A percentile compares a stretch with the other conserved stretches of the same genome.
These are phyloP conservation scores for Tolypocladium cylindrosporum DNA, from an alignment of 2,329 filamentous ascomycete species.

Conservation along the genomic window DNA sequence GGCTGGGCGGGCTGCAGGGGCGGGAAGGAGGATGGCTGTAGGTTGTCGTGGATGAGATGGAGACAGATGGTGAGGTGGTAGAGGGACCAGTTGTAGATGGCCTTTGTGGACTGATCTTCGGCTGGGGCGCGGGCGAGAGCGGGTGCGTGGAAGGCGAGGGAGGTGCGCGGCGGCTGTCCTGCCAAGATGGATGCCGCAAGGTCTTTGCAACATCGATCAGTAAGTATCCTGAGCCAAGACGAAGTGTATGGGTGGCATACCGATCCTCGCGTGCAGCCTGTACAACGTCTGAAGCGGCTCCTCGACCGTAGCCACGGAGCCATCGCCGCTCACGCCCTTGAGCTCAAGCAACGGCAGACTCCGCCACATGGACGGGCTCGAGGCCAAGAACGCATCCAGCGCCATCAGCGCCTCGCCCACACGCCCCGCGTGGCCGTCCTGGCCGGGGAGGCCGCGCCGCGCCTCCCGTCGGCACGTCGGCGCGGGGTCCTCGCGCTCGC, in stretches of 20 bases:
- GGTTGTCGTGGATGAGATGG: background rate
- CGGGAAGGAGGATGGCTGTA: background rate
- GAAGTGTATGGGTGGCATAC: background rate
- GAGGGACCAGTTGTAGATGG: background rate
- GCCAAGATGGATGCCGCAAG: background rate
- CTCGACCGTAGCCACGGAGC: background rate
- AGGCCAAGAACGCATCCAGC: slow-evolving; percentile 1
- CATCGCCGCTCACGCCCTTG: background rate
- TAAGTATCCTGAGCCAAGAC: background rate
- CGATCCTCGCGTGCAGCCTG: background rate
- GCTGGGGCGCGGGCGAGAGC: background rate
- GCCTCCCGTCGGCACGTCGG: background rate
- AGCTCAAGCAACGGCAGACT: background rate
- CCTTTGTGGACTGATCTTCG: background rate
- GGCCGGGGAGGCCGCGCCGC: background rate
- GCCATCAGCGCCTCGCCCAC: slow-evolving; percentile 4
- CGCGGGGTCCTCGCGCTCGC: background rate
- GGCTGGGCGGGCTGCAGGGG: background rate
- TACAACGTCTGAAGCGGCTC: background rate
- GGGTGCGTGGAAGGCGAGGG: background rate
- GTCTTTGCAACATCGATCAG: background rate
- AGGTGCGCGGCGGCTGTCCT: background rate
- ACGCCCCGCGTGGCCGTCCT: background rate
- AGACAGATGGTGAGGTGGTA: background rate
- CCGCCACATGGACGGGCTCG: slow-evolving; percentile 4